Percentiles rank a stretch among this genome's conserved stretches.
phyloP scores from a whole-genome alignment of 805 yeast genomes.

The Candida yuanshanica region DNA sequence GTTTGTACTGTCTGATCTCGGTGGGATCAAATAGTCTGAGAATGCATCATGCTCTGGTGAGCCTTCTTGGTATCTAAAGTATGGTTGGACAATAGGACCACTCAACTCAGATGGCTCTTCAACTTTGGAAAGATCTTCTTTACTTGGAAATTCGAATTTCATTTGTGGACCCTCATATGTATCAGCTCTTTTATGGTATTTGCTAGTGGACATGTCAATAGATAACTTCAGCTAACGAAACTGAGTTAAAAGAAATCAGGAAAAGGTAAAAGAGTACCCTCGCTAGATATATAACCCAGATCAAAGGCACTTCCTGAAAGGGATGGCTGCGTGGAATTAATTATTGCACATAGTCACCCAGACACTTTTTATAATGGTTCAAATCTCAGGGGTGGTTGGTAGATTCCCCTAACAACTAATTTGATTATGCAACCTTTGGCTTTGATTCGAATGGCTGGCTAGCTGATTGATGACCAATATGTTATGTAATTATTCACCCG shows the following conservation, averaged over 20 bases:
- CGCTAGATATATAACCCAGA: not conserved
- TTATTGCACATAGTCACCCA: not conserved
- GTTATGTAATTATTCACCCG: not conserved
- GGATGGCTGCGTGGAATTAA: not conserved
- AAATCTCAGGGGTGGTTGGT: not conserved
- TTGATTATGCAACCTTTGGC: no score
- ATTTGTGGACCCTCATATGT: constrained; percentile 36
- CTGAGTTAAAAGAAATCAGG: constrained; percentile 22
- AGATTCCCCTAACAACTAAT: no score
- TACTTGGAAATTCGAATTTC: constrained; percentile 34
- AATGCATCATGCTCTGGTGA: not conserved
- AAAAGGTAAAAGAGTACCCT: not conserved
- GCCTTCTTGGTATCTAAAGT: constrained; percentile 10
- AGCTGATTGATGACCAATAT: no score
- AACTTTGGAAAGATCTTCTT: constrained; percentile 16
- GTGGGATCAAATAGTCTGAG: not conserved
- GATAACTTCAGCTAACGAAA: constrained; percentile 9
- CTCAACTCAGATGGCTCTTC: constrained; percentile 1
- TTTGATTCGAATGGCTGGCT: no score
- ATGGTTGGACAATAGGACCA: constrained; percentile 18
- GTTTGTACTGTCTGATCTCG: not conserved
- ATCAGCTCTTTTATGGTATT: constrained; percentile 28
- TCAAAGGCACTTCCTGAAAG: not conserved
- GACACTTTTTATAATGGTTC: not conserved
- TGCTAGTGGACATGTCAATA: not conserved